Conservation (phyloP, 352 stramenopile genomes). For the Phytophthora nicotianae region DNA sequence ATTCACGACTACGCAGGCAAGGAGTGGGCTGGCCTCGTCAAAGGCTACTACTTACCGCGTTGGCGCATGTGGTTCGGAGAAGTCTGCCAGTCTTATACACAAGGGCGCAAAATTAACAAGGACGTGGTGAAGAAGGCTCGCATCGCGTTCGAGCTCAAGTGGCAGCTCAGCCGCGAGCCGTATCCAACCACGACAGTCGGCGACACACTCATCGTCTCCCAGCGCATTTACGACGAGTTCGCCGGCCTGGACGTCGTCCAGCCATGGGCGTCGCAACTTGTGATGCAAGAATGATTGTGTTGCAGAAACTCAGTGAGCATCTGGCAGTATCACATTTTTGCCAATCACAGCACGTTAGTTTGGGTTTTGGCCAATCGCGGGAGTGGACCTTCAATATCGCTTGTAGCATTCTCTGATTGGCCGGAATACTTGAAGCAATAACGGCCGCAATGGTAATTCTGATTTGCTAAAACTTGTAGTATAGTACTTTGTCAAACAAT, state of each 20-base stretch:
- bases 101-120: conserved; percentile 63
- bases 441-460: too few species aligned
- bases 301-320: too few species aligned
- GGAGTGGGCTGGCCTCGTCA: conserved; percentile 74
- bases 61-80: conserved; percentile 79
- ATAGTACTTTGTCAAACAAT: too few species aligned
- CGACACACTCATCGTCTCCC: conserved; percentile 57
- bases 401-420: too few species aligned
- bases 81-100: conserved; percentile 68
- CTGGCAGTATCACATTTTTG: too few species aligned
- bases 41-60: conserved; percentile 68
- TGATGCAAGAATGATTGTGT: conserved; percentile 4
- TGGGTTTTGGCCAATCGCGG: too few species aligned
- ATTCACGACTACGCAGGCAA: conserved; percentile 83
- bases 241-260: conserved; percentile 13
- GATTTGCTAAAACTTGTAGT: too few species aligned
- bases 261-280: conserved; percentile 14
- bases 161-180: conserved; percentile 61
- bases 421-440: too few species aligned
- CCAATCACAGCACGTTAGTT: too few species aligned
- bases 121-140: conserved; percentile 47
- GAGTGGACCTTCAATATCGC: too few species aligned
- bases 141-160: conserved; percentile 76
- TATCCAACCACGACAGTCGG: conserved; percentile 56
- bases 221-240: conserved; percentile 62